Evolutionary conservation across 2,329 filamentous ascomycete genomes (phyloP).

Genomic region (Cryphonectria naterciae): DNA sequence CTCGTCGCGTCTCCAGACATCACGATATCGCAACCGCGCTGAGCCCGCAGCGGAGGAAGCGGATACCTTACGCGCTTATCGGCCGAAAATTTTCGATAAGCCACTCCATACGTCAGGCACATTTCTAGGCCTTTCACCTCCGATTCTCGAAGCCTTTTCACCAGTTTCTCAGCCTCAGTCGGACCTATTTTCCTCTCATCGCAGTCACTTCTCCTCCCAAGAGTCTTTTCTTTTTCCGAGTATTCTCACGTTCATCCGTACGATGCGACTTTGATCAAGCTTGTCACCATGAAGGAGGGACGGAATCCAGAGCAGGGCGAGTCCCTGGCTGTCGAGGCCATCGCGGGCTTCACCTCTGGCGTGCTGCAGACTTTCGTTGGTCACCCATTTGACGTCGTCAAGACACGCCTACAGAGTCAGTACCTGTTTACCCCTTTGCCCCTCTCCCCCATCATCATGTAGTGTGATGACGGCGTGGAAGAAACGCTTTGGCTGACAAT

Average conservation of each 20-base stretch:
- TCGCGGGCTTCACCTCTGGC: slow-evolving; percentile 89
- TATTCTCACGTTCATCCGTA: neutral
- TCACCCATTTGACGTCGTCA: slow-evolving; percentile 93
- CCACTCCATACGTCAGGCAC: slow-evolving; percentile 24
- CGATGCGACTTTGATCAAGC: slow-evolving; percentile 25
- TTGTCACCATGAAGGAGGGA: slow-evolving; percentile 33
- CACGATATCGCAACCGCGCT: neutral
- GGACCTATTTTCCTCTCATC: neutral
- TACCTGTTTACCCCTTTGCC: no score
- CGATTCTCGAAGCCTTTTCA: slow-evolving; percentile 9
- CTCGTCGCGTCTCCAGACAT: neutral
- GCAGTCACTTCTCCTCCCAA: neutral
- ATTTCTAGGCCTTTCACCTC: slow-evolving; percentile 8
- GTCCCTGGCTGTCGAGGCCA: slow-evolving; percentile 82
- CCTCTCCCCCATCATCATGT: neutral
- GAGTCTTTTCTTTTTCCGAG: neutral
- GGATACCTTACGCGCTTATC: slow-evolving; percentile 25
- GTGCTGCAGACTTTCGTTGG: slow-evolving; percentile 83
- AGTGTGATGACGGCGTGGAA: no score
- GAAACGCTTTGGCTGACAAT: neutral
- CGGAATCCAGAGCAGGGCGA: slow-evolving; percentile 58
- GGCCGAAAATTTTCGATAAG: slow-evolving; percentile 29
- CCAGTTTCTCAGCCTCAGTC: neutral
- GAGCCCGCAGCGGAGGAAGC: neutral
- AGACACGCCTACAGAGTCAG: slow-evolving; percentile 89